Evolutionary conservation across 2,329 filamentous ascomycete species (phyloP), one percentile per base, ranked within the genome.

Genomic region (Aureobasidium vineae): DNA sequence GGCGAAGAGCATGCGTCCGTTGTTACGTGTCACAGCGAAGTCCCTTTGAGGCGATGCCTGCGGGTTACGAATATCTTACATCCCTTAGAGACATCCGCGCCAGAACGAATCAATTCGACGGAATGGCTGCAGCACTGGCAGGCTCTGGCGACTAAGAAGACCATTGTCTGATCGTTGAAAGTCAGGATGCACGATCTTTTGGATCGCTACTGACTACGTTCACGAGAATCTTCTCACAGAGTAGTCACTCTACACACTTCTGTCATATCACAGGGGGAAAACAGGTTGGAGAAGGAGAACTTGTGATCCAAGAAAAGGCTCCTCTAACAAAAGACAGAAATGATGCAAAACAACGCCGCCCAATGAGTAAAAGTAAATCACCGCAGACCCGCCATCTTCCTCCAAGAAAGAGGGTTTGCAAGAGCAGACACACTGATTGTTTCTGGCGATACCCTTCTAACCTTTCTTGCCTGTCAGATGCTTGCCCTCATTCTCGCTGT

Each of bases 381-480:
- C 15, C 11, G 21, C 26, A 23, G 8, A 11, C 28, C 31, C 16
- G 19, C 31, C 52, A 38, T 8, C 38, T 38, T 11, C 21, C 10
- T 38, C 6, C 28, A 13, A 11, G 7, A 52, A 7, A 19, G 15
- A 33, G n/a, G n/a, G n/a, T 2, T 50, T 31, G 23, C 23, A 31
- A 31, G 7, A 50, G 23, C n/a, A 23, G 26, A 23, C 8, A 19
- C 40, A 21, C 19, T 43, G 13, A 3, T 38, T 16, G 8, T 16
- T 2, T 23, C 21, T 19, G 2, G n/a, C 52, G n/a, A 56, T 16
- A 19, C 15, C 5, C 23, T 4, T 61, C 23, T 53, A 67, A 54
- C 71, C 70, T 38, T 75, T 72, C 72, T 81, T 83, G 33, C 78
- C 75, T 23, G 83, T 85, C 66, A 86, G 76, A 65, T 81, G 80